These are phyloP conservation scores for Russula griseocarnosa DNA, from an alignment of 768 basidiomycete genomes.

Conservation along the genomic window DNA sequence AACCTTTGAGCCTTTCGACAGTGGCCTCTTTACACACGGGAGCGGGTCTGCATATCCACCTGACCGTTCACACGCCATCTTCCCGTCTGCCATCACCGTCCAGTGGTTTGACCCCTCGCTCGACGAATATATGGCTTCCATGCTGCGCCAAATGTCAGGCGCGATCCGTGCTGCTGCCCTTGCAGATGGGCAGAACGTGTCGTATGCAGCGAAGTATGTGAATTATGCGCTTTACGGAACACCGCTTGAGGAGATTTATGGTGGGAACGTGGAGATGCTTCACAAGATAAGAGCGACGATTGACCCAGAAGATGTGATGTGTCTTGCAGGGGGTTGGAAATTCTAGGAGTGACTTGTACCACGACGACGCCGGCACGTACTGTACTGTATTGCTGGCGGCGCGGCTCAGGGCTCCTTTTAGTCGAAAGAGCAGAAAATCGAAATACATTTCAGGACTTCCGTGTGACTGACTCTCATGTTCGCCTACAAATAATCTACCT, in stretches of 20 bases:
- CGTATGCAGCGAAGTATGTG: conserved; percentile 18
- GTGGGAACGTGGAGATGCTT: conserved; percentile 22
- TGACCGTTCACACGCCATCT: conserved; percentile 13
- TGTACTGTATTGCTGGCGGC: no score
- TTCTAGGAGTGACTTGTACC: no score
- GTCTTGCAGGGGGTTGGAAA: conserved; percentile 30
- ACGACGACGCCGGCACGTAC: no score
- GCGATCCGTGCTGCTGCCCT: conserved; percentile 11
- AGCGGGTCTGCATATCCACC: conserved; percentile 20
- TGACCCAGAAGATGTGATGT: conserved; percentile 30
- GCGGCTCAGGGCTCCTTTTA: no score
- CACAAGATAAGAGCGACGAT: neutral
- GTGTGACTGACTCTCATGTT: no score
- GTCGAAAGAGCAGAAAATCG: no score
- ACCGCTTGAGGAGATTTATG: conserved; percentile 25
- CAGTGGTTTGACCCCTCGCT: conserved; percentile 26
- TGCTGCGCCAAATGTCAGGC: conserved; percentile 31
- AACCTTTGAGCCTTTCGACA: neutral
- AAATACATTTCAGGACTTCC: no score
- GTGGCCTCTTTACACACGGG: neutral
- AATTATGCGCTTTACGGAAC: conserved; percentile 28
- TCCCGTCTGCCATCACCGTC: neutral
- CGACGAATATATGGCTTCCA: conserved; percentile 42
- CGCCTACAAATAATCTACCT: no score
- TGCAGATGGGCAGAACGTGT: conserved; percentile 27